A percentile compares a stretch with the other conserved stretches of the same genome.
Conservation (phyloP, 139 green algal species). For the Chlamydomonas incerta region DNA sequence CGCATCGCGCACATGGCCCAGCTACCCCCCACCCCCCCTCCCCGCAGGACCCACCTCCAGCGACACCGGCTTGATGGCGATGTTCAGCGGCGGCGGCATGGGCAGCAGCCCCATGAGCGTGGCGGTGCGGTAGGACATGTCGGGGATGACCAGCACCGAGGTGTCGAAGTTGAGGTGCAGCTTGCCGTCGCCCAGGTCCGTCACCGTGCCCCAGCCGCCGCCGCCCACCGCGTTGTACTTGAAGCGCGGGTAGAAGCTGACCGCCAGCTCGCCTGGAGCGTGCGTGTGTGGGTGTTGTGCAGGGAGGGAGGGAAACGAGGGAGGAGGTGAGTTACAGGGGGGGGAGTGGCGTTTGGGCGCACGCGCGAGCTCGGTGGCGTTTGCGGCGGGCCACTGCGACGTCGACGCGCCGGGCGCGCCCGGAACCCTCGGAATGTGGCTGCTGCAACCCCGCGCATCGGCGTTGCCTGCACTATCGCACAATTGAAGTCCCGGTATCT, state of each 20-base stretch:
- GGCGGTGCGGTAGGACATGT: slow-evolving; percentile 72
- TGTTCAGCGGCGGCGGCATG: slow-evolving; percentile 82
- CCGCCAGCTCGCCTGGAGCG: slow-evolving; percentile 32
- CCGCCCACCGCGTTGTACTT: slow-evolving; percentile 81
- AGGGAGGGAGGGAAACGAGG: no score
- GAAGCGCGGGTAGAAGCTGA: slow-evolving; percentile 52
- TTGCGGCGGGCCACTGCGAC: no score
- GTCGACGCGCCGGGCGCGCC: no score
- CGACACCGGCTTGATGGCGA: slow-evolving; percentile 70
- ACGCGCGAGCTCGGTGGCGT: no score
- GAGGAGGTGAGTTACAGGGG: no score
- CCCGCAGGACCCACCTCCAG: slow-evolving; percentile 54
- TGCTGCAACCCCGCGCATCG: no score
- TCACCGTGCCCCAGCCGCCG: slow-evolving; percentile 64
- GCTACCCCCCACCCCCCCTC: background rate
- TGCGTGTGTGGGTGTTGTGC: no score
- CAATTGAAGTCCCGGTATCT: no score
- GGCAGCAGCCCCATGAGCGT: slow-evolving; percentile 79
- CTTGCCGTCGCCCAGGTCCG: slow-evolving; percentile 53
- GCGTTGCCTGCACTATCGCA: no score
- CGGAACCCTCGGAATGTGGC: no score
- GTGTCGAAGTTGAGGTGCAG: slow-evolving; percentile 44
- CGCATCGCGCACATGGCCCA: background rate
- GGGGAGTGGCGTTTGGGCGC: no score
- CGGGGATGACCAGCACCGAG: slow-evolving; percentile 73